Percentiles rank a stretch among this genome's conserved stretches.
Evolutionary conservation across 805 yeast species (phyloP).

Genomic region (Candida multigemmis): DNA sequence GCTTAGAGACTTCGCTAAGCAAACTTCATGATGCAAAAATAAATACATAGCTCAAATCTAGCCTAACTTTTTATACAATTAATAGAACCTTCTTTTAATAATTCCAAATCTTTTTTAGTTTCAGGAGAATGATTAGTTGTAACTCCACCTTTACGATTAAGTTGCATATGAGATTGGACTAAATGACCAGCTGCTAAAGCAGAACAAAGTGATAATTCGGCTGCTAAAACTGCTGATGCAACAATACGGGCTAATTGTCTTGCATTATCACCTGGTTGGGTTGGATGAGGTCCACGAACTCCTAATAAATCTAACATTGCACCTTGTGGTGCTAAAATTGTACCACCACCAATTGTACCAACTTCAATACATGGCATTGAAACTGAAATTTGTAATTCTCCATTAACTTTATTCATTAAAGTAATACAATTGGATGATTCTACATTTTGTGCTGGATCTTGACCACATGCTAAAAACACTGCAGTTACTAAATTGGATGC

Average conservation of each 20-base stretch:
- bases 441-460: conserved; percentile 99
- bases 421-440: conserved; percentile 98
- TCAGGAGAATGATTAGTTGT: conserved; percentile 23
- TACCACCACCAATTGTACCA: conserved; percentile 99
- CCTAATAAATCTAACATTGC: conserved; percentile 93
- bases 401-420: conserved; percentile 60
- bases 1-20: no score
- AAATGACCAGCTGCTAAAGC: conserved; percentile 98
- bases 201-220: conserved; percentile 87
- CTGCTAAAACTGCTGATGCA: conserved; percentile 93
- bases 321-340: conserved; percentile 93
- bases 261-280: conserved; percentile 90
- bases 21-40: no score
- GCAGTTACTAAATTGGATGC: conserved; percentile 97
- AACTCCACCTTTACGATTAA: conserved; percentile 64
- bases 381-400: conserved; percentile 86
- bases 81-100: conserved; percentile 54
- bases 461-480: conserved; percentile 89
- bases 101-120: conserved; percentile 4
- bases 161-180: conserved; percentile 96
- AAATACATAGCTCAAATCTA: no score
- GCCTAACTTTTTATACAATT: no score
- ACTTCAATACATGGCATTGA: conserved; percentile 99
- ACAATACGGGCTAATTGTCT: conserved; percentile 86
- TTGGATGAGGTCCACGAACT: conserved; percentile 91